Evolutionary conservation across 1,139 yeast species (phyloP).

Genomic region (Wickerhamomyces sp.): DNA sequence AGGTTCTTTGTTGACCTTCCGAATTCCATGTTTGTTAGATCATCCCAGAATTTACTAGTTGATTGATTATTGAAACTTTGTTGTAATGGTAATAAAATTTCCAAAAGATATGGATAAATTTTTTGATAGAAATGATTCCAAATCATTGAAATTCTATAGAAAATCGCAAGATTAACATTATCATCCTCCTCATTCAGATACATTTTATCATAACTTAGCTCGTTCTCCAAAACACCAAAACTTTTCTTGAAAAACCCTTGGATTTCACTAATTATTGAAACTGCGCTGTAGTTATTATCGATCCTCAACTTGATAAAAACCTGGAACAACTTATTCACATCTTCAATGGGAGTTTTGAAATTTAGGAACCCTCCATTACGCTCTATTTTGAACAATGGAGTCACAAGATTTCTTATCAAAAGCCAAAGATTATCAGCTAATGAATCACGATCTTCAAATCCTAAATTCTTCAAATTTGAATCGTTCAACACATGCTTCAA

Average conservation of each 20-base stretch:
- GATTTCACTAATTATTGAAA: slow-evolving; percentile 37
- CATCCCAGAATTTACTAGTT: slow-evolving; percentile 33
- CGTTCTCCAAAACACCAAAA: slow-evolving; percentile 37
- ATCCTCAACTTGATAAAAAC: slow-evolving; percentile 40
- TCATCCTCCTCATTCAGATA: slow-evolving; percentile 22
- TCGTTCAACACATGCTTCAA: slow-evolving; percentile 23
- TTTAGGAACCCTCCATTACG: slow-evolving; percentile 6
- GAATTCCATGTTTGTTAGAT: slow-evolving; percentile 19
- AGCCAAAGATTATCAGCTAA: slow-evolving; percentile 46
- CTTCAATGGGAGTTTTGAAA: slow-evolving; percentile 50
- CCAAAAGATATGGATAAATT: slow-evolving; percentile 52
- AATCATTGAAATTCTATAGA: slow-evolving; percentile 32
- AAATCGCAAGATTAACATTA: slow-evolving; percentile 26
- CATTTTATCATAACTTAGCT: slow-evolving; percentile 23
- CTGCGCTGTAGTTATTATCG: slow-evolving; percentile 33
- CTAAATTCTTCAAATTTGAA: slow-evolving; percentile 26
- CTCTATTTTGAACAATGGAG: slow-evolving; percentile 44
- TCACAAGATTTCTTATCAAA: slow-evolving; percentile 35
- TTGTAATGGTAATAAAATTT: slow-evolving; percentile 57
- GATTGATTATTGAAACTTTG: slow-evolving; percentile 36
- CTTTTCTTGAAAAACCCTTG: slow-evolving; percentile 42
- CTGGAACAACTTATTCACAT: slow-evolving; percentile 43
- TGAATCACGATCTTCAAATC: slow-evolving; percentile 39
- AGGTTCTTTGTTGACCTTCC: slow-evolving; percentile 25
- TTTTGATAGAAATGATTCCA: slow-evolving; percentile 56